These are phyloP conservation scores for Hymenoscyphus repandus DNA, from an alignment of 2,329 filamentous ascomycete genomes.

Conservation along the genomic window DNA sequence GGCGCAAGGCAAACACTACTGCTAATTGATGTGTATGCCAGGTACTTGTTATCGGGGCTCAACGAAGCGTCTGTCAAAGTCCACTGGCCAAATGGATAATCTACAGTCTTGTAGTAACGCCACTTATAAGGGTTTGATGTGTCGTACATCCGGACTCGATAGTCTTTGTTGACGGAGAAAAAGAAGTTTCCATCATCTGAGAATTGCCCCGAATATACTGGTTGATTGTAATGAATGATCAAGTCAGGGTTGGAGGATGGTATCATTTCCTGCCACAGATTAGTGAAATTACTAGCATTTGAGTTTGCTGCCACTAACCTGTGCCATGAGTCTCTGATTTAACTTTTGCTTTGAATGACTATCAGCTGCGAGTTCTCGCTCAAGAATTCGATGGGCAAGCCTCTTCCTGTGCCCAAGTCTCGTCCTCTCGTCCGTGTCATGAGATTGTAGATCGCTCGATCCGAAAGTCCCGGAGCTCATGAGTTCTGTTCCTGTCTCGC, in stretches of 20 bases:
- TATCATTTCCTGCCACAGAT: constrained; percentile 58
- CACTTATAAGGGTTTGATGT: constrained; percentile 93
- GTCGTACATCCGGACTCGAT: constrained; percentile 94
- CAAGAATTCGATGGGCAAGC: constrained; percentile 66
- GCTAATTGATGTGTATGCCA: constrained; percentile 88
- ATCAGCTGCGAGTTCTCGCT: constrained; percentile 74
- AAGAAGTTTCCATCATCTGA: constrained; percentile 98
- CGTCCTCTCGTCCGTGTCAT: constrained; percentile 43
- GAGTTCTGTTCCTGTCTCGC: constrained; percentile 65
- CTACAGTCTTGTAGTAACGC: constrained; percentile 89
- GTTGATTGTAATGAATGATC: constrained; percentile 79
- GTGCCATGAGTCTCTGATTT: constrained; percentile 62
- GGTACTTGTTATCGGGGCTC: constrained; percentile 84
- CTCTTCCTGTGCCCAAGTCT: constrained; percentile 41
- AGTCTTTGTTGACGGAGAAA: constrained; percentile 87
- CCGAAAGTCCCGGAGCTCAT: constrained; percentile 85
- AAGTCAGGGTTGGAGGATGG: constrained; percentile 74
- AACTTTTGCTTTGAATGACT: constrained; percentile 52
- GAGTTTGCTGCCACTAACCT: constrained; percentile 40
- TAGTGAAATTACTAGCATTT: not conserved
- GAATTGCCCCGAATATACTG: constrained; percentile 94
- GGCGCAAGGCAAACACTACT: constrained; percentile 79
- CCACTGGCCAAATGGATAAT: constrained; percentile 85
- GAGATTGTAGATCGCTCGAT: constrained; percentile 51
- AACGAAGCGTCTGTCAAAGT: constrained; percentile 91